Evolutionary conservation across 2,329 filamentous ascomycete genomes (phyloP).

Genomic region (Colletotrichum somersetense): DNA sequence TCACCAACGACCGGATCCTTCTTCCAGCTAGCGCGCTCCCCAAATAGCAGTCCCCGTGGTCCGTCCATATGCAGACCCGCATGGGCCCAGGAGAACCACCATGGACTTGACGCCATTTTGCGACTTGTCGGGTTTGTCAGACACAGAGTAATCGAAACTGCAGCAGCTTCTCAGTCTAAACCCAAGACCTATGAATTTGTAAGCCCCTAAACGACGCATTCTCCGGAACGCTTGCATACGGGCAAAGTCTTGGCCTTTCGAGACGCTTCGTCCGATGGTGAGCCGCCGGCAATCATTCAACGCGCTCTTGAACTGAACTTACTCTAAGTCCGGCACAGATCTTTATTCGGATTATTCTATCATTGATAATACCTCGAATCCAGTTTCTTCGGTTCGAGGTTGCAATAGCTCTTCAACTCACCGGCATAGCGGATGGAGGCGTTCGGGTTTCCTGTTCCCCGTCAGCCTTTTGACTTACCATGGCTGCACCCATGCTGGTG

Average conservation of each 20-base stretch:
- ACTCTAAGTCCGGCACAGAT: not conserved
- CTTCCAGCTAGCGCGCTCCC: constrained; percentile 7
- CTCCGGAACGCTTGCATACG: not conserved
- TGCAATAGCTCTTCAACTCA: not conserved
- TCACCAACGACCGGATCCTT: not conserved
- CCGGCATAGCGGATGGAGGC: not conserved
- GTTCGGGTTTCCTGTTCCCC: not conserved
- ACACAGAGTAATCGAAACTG: not conserved
- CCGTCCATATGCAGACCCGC: not conserved
- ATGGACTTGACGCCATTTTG: not conserved
- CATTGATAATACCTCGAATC: not conserved
- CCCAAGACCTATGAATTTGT: not conserved
- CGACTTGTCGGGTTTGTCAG: constrained; percentile 4
- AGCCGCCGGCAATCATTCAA: not conserved
- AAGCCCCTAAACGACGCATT: not conserved
- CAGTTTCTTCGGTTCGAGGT: not conserved
- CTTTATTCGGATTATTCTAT: not conserved
- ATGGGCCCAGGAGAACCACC: constrained; percentile 12
- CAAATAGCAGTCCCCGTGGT: constrained; percentile 17
- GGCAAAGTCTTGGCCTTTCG: not conserved
- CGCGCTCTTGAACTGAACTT: no score
- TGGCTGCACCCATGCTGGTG: not conserved
- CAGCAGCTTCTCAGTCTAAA: no score
- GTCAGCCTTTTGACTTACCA: not conserved
- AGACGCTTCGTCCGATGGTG: not conserved